Base-by-base conservation (phyloP, 768 basidiomycete species). In the Leccinellum luteum region DNA sequence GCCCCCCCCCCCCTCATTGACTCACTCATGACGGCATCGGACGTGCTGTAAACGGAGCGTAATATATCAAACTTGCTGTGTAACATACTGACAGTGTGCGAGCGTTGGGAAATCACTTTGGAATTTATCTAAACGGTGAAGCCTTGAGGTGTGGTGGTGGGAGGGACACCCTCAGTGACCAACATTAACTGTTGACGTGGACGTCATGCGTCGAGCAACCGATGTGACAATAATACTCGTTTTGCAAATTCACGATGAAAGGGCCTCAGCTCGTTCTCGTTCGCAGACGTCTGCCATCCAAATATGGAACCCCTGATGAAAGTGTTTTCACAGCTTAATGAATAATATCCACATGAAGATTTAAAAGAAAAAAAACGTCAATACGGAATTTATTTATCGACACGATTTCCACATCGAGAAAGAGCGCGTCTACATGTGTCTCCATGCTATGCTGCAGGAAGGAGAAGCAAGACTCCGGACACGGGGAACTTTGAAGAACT, bases 241-340 rank as follows among this genome's bases (percentile, higher is more conserved):
- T 41, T 43, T 60, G 19, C 48, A 58, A 67, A 64, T 64, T 49
- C 56, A 61, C 54, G 56, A 45, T 51, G 58, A 65, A 41, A 57
- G 54, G 54, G 25, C n/a, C n/a, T n/a, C 27, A 54, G 34, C 43
- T 48, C 30, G 38, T 51, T 52, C 31, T 14, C 32, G 32, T 38
- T 41, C 34, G 51, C 55, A 25, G 25, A 25, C n/a, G n/a, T n/a
- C n/a, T n/a, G n/a, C n/a, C n/a, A 25, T 25, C 25, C 25, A n/a
- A n/a, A n/a, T n/a, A n/a, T n/a, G n/a, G 25, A 25, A 25, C 25
- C 2, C 25, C 25, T 25, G 25, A 25, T 25, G 25, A 25, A 25
- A 25, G 25, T 25, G 4, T 30, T 30, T 30, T 30, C 30, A 1
- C 30, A 31, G 31, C 8, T 12, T 53, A 58, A 38, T 43, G 41